Evolutionary conservation across 495 filamentous ascomycete species (phyloP).

Genomic region (Tirmania nivea): DNA sequence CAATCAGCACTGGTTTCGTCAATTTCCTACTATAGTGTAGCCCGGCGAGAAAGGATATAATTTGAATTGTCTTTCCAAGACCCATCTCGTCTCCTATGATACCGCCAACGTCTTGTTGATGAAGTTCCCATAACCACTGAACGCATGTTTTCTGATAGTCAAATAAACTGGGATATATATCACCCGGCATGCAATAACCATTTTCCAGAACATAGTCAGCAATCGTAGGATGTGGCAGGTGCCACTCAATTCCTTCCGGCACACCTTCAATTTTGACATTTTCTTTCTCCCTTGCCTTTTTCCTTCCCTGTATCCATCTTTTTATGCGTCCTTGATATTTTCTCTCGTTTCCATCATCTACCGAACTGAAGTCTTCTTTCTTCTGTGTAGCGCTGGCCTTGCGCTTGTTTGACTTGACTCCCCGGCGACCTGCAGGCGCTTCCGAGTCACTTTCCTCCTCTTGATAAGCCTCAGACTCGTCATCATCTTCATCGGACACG

Average conservation of each 20-base stretch:
- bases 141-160: constrained; percentile 91
- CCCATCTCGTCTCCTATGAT: constrained; percentile 98
- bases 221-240: constrained; percentile 59
- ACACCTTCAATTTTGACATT: constrained; percentile 8
- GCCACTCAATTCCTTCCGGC: constrained; percentile 49
- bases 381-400: neutral
- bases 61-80: constrained; percentile 84
- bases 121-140: constrained; percentile 90
- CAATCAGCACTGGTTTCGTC: constrained; percentile 63
- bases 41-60: constrained; percentile 75
- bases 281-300: constrained; percentile 37
- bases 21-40: constrained; percentile 75
- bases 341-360: constrained; percentile 78
- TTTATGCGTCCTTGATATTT: constrained; percentile 57
- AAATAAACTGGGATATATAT: constrained; percentile 75
- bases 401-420: constrained; percentile 36
- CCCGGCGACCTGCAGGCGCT: constrained; percentile 27
- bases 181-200: constrained; percentile 63
- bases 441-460: neutral
- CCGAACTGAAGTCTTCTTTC: neutral
- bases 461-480: neutral
- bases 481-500: neutral
- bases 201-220: constrained; percentile 46
- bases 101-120: constrained; percentile 69
- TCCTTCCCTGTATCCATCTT: constrained; percentile 50